Evolutionary conservation across 2,329 filamentous ascomycete genomes (phyloP).

Genomic region (Apiospora hydei): DNA sequence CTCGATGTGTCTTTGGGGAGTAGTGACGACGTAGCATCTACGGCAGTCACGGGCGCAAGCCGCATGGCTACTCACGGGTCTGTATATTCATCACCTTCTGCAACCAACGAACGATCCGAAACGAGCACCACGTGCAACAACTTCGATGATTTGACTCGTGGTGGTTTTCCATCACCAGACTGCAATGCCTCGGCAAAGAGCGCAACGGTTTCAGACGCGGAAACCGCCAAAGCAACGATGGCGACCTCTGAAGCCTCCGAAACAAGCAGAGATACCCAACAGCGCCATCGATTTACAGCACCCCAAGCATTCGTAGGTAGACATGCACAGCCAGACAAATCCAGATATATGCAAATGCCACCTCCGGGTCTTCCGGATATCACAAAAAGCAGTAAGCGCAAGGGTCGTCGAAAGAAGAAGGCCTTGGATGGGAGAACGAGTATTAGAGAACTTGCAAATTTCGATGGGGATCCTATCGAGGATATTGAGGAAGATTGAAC

Average conservation of each 20-base stretch:
- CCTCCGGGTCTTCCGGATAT: neutral
- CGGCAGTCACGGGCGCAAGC: conserved; percentile 29
- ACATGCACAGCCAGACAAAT: conserved; percentile 1
- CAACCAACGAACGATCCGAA: neutral
- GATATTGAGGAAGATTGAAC: conserved; percentile 21
- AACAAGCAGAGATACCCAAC: neutral
- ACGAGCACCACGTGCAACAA: neutral
- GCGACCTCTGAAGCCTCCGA: conserved; percentile 9
- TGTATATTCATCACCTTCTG: conserved; percentile 23
- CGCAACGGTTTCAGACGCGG: neutral
- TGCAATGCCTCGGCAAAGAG: neutral
- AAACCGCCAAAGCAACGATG: conserved; percentile 13
- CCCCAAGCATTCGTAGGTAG: conserved; percentile 26
- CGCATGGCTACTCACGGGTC: conserved; percentile 34
- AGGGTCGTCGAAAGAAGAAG: conserved; percentile 22
- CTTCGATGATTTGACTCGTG: neutral
- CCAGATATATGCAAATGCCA: neutral
- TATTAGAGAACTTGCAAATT: conserved; percentile 28
- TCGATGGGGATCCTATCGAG: conserved; percentile 30
- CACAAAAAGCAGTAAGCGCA: neutral
- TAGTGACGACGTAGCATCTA: conserved; percentile 11
- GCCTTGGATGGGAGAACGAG: conserved; percentile 22
- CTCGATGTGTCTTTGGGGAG: neutral
- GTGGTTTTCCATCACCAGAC: no score
- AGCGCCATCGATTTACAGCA: conserved; percentile 18